phyloP scores from a whole-genome alignment of 2,329 filamentous ascomycete species.

The Chrysosporium queenslandicum region DNA sequence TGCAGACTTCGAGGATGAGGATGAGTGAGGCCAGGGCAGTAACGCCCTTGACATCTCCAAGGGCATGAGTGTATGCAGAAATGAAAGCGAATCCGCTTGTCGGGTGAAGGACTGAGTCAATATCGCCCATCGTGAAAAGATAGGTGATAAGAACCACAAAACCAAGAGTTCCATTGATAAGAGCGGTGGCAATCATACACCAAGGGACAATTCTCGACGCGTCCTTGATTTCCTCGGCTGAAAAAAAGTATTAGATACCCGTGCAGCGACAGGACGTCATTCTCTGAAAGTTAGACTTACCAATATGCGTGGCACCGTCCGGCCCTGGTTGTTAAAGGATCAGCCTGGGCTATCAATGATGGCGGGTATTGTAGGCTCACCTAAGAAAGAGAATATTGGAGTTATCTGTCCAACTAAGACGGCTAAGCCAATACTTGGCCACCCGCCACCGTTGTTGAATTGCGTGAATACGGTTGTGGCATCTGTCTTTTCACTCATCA shows the following conservation, averaged over 20 bases:
- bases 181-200: conserved; percentile 29
- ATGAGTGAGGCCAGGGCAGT: conserved; percentile 23
- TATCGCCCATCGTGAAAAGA: conserved; percentile 31
- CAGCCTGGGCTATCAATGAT: background rate
- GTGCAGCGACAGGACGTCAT: background rate
- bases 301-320: conserved; percentile 33
- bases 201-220: conserved; percentile 29
- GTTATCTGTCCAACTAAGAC: conserved; percentile 29
- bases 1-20: conserved; percentile 24
- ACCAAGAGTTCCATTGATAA: conserved; percentile 30
- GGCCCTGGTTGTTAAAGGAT: conserved; percentile 12
- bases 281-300: conserved; percentile 13
- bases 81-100: conserved; percentile 31
- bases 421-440: conserved; percentile 37
- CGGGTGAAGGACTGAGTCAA: conserved; percentile 21
- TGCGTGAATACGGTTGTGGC: conserved; percentile 38
- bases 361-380: conserved; percentile 15
- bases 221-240: conserved; percentile 35
- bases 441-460: conserved; percentile 41
- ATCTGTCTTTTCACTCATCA: conserved; percentile 34
- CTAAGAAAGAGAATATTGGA: conserved; percentile 31
- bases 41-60: conserved; percentile 22
- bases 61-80: conserved; percentile 27
- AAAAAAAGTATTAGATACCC: background rate
- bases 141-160: conserved; percentile 32